Conservation (phyloP, 306 rosid species). For the Quercus agrifolia region DNA sequence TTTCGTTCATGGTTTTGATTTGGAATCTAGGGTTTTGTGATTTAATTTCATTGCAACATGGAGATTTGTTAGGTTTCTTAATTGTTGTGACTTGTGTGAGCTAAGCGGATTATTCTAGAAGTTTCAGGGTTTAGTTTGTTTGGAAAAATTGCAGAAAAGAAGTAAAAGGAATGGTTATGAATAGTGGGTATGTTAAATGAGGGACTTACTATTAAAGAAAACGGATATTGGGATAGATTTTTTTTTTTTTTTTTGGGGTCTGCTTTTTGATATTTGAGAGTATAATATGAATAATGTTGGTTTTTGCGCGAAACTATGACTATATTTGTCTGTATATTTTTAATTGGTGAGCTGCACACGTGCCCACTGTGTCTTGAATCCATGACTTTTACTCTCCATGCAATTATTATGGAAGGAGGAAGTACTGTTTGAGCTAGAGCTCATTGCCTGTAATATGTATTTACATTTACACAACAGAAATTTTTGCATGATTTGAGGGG, state of each 20-base stretch:
- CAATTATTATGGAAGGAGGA: no score
- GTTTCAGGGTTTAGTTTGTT: background rate
- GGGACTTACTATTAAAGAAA: background rate
- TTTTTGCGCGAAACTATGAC: background rate
- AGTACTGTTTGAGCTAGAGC: no score
- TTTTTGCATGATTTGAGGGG: background rate
- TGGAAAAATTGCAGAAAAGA: background rate
- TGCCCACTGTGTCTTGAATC: no score
- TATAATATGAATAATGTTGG: background rate
- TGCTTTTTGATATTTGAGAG: background rate
- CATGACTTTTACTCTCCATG: no score
- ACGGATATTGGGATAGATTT: background rate
- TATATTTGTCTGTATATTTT: background rate
- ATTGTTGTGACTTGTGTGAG: background rate
- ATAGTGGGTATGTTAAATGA: background rate
- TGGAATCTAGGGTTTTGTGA: background rate
- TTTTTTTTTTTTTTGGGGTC: background rate
- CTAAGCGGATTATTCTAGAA: background rate
- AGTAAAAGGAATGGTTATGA: background rate
- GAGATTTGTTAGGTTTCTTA: no score
- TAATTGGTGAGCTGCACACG: no score
- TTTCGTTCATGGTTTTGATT: background rate
- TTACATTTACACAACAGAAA: background rate
- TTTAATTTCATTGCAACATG: background rate
- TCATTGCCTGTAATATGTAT: background rate